Base-by-base conservation (phyloP, 805 yeast genomes). In the Candida piceae region DNA sequence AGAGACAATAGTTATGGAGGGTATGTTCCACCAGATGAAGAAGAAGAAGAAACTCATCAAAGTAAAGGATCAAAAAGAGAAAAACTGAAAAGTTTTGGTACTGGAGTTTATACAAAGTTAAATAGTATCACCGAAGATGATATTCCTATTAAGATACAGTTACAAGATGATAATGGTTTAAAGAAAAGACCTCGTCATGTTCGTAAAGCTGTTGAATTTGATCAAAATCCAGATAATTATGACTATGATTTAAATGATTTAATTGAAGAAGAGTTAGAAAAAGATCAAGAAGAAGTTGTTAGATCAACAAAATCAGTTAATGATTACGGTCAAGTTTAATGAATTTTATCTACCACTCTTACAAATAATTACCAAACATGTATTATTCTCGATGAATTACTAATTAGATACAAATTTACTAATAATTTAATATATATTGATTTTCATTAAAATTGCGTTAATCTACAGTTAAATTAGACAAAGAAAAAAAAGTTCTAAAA, bases 181-280 rank as follows among this genome's bases (percentile, higher is more conserved):
- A 55, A 49, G 23, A 44, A 41, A 26, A 46, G 61, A 37, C 32
- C 32, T 3, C 7, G 23, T n/a, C 22, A 23, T 11, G 34, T 27
- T 7, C 43, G 37, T n/a, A 26, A 20, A n/a, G 16, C 31, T 4
- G 29, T 21, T 5, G 28, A 9, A 9, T 9, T 32, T 7, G 50
- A 50, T 34, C 40, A 49, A 4, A 67, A 70, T 46, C 75, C 76
- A 7, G 64, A 68, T 43, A 52, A 44, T 2, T 72, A 58, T 50
- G 78, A 72, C 46, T 72, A 62, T 40, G 74, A 70, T 41, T 46
- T 72, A 19, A 67, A 72, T 41, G 75, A 71, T 11, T 54, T 72
- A 34, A 70, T 72, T 20, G 49, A 58, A 16, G 61, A 63, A 29
- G 67, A 63, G 37, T 38, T 48, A 10, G 48, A 37, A 16, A 49